Base-by-base conservation (phyloP, 257 asterid species). In the Fraxinus americana region DNA sequence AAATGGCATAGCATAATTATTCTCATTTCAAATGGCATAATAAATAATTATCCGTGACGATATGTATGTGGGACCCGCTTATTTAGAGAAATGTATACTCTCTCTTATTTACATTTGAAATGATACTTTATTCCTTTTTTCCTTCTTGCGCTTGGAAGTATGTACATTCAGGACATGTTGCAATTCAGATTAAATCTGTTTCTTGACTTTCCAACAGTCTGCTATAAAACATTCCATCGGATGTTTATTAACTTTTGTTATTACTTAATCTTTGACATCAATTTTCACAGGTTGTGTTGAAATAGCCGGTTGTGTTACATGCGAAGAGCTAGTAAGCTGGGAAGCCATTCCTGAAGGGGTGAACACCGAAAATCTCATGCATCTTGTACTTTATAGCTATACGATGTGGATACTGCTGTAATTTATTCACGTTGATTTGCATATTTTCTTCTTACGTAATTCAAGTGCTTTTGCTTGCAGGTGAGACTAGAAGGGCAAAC, bases 401-500 rank as follows among this genome's bases (percentile, higher is more conserved):
- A 35, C 35, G 38, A 68, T 27, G 23, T 23, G 25, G 34, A 36
- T 65, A 10, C 75, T 77, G 32, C 34, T 74, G 2, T 59, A 23
- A 12, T 39, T 72, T 78, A 12, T 41, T 73, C 68, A 14, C 30
- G 27, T 32, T 17, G 52, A 66, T 54, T 41, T 5, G 23, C 69
- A 23, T 50, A n/a, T 77, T 8, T 74, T 73, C 9, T 48, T 45
- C 66, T 70, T 68, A 16, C 54, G 5, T 67, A 78, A 70, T 80
- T 72, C 17, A 27, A 63, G 34, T 61, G 5, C 78, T 82, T 68
- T 68, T 80, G 36, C 71, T 67, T 79, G 72, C 90, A 95, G 99
- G 94, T 91, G 81, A 83, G 94, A 83, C 72, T 91, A 57, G 99
- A 95, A 90, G 99, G 92, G 41, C 96, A 78, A 83, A 95, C 99